Conservation (phyloP, 768 basidiomycete genomes). For the Termitomyces sp. region DNA sequence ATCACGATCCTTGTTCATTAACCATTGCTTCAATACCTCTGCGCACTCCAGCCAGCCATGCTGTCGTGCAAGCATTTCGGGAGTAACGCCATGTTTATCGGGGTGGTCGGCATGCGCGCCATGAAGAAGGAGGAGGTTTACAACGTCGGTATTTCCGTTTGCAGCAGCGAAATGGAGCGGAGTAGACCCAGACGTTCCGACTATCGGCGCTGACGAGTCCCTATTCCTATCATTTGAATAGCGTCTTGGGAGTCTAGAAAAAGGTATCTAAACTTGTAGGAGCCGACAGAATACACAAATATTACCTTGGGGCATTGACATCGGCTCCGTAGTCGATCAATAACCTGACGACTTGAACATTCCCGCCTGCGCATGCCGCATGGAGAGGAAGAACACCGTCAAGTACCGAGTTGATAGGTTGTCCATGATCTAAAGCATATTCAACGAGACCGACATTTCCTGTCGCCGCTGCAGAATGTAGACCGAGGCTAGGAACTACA, state of each 20-base stretch:
- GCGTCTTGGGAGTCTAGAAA: slow-evolving; percentile 61
- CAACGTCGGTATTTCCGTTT: slow-evolving; percentile 81
- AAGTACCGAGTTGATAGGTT: slow-evolving; percentile 93
- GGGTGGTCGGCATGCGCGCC: slow-evolving; percentile 79
- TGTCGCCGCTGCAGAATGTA: slow-evolving; percentile 74
- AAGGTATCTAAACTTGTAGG: slow-evolving; percentile 1
- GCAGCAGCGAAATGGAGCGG: slow-evolving; percentile 97
- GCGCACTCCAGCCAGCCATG: slow-evolving; percentile 82
- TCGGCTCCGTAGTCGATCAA: slow-evolving; percentile 95
- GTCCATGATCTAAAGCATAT: slow-evolving; percentile 90
- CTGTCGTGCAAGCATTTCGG: slow-evolving; percentile 77
- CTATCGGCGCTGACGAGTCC: slow-evolving; percentile 64
- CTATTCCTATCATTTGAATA: slow-evolving; percentile 70
- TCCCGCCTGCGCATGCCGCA: slow-evolving; percentile 90
- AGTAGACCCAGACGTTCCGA: slow-evolving; percentile 85
- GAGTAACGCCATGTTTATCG: slow-evolving; percentile 91
- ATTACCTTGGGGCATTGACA: slow-evolving; percentile 89
- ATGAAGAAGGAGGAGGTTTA: slow-evolving; percentile 75
- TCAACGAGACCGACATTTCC: slow-evolving; percentile 92
- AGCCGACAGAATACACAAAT: slow-evolving; percentile 6
- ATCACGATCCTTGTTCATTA: slow-evolving; percentile 58
- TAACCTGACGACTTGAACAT: slow-evolving; percentile 81
- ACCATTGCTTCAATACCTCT: slow-evolving; percentile 65
- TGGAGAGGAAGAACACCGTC: slow-evolving; percentile 97
- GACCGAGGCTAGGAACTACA: slow-evolving; percentile 70